Evolutionary conservation across 371 early-diverging fungal species (phyloP).

Genomic region (Apophysomyces variabilis): DNA sequence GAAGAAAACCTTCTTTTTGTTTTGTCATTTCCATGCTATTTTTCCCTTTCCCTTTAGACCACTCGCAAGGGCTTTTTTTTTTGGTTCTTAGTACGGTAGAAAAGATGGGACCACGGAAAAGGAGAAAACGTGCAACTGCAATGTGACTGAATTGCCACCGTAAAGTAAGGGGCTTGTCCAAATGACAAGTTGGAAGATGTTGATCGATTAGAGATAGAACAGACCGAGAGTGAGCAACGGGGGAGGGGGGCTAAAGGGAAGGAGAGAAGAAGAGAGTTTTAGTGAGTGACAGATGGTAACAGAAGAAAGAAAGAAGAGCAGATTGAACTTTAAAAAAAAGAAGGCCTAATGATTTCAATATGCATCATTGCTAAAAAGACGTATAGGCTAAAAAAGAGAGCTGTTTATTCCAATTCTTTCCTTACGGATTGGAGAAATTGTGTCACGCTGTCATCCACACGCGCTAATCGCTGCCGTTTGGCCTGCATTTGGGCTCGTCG

Average conservation of each 20-base stretch:
- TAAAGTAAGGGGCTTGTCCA: too few species aligned
- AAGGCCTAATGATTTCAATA: constrained; percentile 1
- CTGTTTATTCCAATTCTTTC: neutral
- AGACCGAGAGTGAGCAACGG: neutral
- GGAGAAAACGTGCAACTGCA: neutral
- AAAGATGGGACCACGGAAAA: constrained; percentile 7
- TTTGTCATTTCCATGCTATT: too few species aligned
- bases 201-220: too few species aligned
- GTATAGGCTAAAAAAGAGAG: too few species aligned
- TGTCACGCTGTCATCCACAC: constrained; percentile 38
- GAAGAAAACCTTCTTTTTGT: too few species aligned
- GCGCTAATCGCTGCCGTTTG: constrained; percentile 18
- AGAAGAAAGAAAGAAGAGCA: too few species aligned
- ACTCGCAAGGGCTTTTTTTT: neutral
- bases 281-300: too few species aligned
- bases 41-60: too few species aligned
- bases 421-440: constrained; percentile 36
- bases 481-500: constrained; percentile 39
- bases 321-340: too few species aligned
- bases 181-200: too few species aligned
- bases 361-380: neutral
- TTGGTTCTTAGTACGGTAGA: neutral
- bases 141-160: too few species aligned
- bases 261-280: neutral
- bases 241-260: neutral